A percentile compares a stretch with the other conserved stretches of the same genome.
Conservation (phyloP, 2,329 filamentous ascomycete genomes). For the Penicillium brasilianum region DNA sequence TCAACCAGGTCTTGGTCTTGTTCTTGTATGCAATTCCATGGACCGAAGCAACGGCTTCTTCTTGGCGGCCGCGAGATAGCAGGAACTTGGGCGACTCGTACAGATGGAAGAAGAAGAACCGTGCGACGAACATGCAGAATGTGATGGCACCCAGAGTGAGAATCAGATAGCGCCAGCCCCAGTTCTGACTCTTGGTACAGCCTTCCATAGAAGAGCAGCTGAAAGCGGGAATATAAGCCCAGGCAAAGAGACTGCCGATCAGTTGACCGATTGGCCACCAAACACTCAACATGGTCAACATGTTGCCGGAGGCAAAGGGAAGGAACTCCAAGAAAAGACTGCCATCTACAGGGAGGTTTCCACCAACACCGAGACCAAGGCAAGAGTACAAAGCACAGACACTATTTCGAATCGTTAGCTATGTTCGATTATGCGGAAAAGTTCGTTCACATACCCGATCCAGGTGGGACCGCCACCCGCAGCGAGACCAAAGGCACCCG, state of each 20-base stretch:
- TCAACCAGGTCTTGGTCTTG: conserved; percentile 71
- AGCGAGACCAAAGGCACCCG: conserved; percentile 73
- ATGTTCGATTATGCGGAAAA: conserved; percentile 21
- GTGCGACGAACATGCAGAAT: conserved; percentile 75
- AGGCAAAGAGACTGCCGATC: conserved; percentile 52
- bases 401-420: conserved; percentile 27
- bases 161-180: conserved; percentile 77
- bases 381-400: conserved; percentile 65
- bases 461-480: conserved; percentile 71
- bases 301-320: conserved; percentile 70
- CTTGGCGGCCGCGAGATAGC: conserved; percentile 73
- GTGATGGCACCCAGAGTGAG: conserved; percentile 73
- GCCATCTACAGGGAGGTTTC: conserved; percentile 78
- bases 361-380: conserved; percentile 71
- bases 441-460: conserved; percentile 51
- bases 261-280: conserved; percentile 87
- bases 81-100: conserved; percentile 87
- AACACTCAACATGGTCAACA: conserved; percentile 77
- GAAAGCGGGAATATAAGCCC: conserved; percentile 75
- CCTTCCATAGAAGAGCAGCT: conserved; percentile 52
- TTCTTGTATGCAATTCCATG: conserved; percentile 78
- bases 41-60: conserved; percentile 78
- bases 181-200: conserved; percentile 61
- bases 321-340: conserved; percentile 83
- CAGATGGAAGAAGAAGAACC: conserved; percentile 79